phyloP scores from a whole-genome alignment of 106 monocot species.

The Posidonia australis region DNA sequence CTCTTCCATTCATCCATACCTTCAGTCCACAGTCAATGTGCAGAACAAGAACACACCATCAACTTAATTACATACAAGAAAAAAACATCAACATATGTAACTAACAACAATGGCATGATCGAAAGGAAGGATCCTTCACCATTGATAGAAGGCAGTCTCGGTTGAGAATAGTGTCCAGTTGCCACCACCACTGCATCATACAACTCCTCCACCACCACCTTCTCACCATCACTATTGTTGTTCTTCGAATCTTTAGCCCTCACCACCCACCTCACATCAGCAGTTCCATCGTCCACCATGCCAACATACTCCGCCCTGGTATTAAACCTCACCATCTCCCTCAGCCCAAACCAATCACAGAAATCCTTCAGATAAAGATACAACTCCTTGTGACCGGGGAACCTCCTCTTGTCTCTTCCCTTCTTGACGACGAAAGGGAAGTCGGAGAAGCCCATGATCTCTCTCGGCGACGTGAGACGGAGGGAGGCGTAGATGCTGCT shows the following conservation, averaged over 20 bases:
- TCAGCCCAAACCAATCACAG: constrained; percentile 32
- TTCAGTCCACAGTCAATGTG: too few relatives aligned
- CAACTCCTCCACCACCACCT: constrained; percentile 24
- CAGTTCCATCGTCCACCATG: constrained; percentile 7
- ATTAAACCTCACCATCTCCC: constrained; percentile 44
- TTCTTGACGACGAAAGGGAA: constrained; percentile 45
- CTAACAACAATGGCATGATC: too few relatives aligned
- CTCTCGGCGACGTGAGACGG: constrained; percentile 38
- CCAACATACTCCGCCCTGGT: constrained; percentile 48
- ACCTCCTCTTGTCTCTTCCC: constrained; percentile 45
- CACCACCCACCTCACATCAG: constrained; percentile 35
- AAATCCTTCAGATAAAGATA: constrained; percentile 44
- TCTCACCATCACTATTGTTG: not conserved
- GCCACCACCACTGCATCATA: constrained; percentile 72
- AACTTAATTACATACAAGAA: too few relatives aligned
- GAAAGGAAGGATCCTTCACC: too few relatives aligned
- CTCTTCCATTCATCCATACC: constrained; percentile 55
- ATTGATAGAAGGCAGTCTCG: constrained; percentile 41
- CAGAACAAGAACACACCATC: too few relatives aligned
- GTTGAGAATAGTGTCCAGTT: constrained; percentile 51
- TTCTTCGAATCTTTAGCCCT: constrained; percentile 18
- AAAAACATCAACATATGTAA: too few relatives aligned
- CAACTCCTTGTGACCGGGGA: constrained; percentile 50
- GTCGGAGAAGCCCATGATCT: constrained; percentile 54
- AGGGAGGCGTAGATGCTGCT: constrained; percentile 55